Evolutionary conservation across 2,329 filamentous ascomycete genomes (phyloP).

Genomic region (Teratosphaeria viscida): DNA sequence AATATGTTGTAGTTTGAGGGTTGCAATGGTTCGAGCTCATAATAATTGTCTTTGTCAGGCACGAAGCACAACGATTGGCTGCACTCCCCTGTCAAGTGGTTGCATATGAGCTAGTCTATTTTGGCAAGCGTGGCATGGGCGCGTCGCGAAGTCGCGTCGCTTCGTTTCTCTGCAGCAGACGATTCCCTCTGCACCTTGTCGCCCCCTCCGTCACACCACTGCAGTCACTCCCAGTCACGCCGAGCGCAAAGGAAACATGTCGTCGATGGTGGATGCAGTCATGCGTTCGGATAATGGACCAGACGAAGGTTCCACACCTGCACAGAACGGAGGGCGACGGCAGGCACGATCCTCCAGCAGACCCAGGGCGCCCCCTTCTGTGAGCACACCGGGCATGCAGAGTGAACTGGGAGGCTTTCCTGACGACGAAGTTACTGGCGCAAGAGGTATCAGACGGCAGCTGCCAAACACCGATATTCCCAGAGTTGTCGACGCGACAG

Average conservation of each 20-base stretch:
- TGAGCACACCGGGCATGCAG: slow-evolving; percentile 39
- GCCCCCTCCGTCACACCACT: neutral
- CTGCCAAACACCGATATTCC: slow-evolving; percentile 49
- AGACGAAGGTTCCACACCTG: slow-evolving; percentile 29
- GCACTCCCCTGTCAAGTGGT: neutral
- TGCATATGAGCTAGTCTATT: neutral
- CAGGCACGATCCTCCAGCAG: slow-evolving; percentile 42
- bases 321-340: slow-evolving; percentile 18
- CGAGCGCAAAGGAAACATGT: slow-evolving; percentile 29
- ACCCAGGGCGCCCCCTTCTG: slow-evolving; percentile 42
- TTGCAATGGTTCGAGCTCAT: slow-evolving; percentile 3
- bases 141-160: neutral
- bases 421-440: slow-evolving; percentile 52
- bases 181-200: neutral
- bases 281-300: slow-evolving; percentile 36
- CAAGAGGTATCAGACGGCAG: slow-evolving; percentile 36
- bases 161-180: neutral
- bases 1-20: neutral
- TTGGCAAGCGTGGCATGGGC: neutral
- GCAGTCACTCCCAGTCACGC: no score
- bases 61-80: neutral
- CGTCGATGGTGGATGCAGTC: slow-evolving; percentile 41
- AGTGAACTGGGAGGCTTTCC: slow-evolving; percentile 50
- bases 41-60: slow-evolving; percentile 3
- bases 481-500: slow-evolving; percentile 65